These are phyloP conservation scores for Saturnispora sanitii DNA, from an alignment of 805 yeast species.

Conservation along the genomic window DNA sequence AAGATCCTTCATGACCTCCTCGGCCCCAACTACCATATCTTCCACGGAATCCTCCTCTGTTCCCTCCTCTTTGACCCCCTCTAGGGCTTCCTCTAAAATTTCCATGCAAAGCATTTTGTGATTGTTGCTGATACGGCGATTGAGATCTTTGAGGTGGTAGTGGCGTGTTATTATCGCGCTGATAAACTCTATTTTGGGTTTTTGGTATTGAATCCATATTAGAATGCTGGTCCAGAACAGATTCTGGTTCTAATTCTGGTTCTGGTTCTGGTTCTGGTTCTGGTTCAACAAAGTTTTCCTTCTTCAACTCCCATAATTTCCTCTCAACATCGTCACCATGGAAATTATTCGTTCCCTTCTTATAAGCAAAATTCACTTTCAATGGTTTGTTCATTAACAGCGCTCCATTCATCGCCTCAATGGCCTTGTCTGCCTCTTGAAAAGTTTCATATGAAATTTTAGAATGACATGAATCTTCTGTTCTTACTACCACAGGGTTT, in stretches of 20 bases:
- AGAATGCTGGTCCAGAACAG: not conserved
- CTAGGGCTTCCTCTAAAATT: not conserved
- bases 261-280: not conserved
- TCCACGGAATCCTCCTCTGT: not conserved
- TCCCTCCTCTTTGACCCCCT: not conserved
- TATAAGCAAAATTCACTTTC: slow-evolving; percentile 59
- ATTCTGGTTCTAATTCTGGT: not conserved
- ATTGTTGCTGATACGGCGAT: not conserved
- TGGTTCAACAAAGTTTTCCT: slow-evolving; percentile 8
- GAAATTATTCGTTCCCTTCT: slow-evolving; percentile 42
- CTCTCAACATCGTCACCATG: slow-evolving; percentile 83
- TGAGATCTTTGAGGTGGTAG: not conserved
- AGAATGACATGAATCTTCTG: slow-evolving; percentile 47
- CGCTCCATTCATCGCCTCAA: slow-evolving; percentile 57
- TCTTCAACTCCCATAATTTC: slow-evolving; percentile 39
- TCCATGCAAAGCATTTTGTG: not conserved
- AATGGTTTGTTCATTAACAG: slow-evolving; percentile 58
- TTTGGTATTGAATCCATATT: not conserved
- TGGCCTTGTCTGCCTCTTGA: slow-evolving; percentile 61
- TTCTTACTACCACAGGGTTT: slow-evolving; percentile 37
- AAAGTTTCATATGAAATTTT: slow-evolving; percentile 57
- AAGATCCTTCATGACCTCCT: not conserved
- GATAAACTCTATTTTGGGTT: no score
- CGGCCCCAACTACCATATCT: not conserved
- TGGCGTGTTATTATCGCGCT: no score